phyloP scores from a whole-genome alignment of 176 grass and related monocot genomes.

The Melocanna baccifera region DNA sequence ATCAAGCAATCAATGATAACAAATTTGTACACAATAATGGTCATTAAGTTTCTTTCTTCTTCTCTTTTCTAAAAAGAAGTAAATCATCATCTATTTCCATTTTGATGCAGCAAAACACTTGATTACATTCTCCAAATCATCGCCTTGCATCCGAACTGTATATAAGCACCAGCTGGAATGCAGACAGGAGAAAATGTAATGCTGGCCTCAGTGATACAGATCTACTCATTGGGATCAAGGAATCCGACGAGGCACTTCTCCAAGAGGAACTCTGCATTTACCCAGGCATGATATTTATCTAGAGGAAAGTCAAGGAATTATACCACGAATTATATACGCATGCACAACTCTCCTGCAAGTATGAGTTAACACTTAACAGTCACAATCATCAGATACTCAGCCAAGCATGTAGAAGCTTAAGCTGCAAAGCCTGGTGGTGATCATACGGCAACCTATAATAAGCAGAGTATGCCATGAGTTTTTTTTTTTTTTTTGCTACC shows the following conservation, averaged over 20 bases:
- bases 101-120: background rate
- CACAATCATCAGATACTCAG: background rate
- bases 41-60: background rate
- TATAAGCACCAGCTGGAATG: background rate
- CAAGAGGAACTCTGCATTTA: constrained; percentile 84
- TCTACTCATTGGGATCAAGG: constrained; percentile 57
- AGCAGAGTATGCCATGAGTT: background rate
- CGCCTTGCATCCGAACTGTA: background rate
- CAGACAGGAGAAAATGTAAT: background rate
- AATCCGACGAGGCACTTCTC: constrained; percentile 88
- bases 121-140: constrained; percentile 1
- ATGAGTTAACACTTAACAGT: background rate
- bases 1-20: background rate
- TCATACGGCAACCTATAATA: background rate
- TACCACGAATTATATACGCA: background rate
- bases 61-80: background rate
- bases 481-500: background rate
- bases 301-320: constrained; percentile 53
- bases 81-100: background rate
- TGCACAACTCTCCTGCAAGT: background rate
- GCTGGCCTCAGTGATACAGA: background rate
- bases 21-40: background rate
- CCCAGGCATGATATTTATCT: constrained; percentile 98
- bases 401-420: background rate
- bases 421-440: background rate